Conservation (phyloP, 2,329 filamentous ascomycete genomes). For the Aspergillus melleus region DNA sequence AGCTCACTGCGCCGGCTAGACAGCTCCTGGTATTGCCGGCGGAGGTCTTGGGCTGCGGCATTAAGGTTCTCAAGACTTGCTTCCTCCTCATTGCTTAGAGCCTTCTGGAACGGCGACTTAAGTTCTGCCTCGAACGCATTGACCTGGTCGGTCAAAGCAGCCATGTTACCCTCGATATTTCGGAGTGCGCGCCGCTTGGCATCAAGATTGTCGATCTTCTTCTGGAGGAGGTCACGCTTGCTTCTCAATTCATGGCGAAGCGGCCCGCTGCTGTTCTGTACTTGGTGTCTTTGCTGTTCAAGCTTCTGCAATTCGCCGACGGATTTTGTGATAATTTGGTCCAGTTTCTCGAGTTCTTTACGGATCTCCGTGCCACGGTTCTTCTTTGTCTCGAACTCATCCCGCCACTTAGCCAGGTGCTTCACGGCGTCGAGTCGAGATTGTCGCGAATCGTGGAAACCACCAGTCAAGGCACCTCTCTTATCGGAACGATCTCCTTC, state of each 20-base stretch:
- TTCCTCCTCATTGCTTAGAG: conserved; percentile 79
- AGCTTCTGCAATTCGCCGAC: conserved; percentile 80
- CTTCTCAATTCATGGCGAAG: conserved; percentile 73
- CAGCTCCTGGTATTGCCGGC: conserved; percentile 73
- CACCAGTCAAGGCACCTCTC: conserved; percentile 91
- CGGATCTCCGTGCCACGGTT: conserved; percentile 66
- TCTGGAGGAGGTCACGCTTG: conserved; percentile 73
- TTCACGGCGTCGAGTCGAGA: conserved; percentile 86
- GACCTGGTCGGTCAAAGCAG: conserved; percentile 73
- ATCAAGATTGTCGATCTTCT: conserved; percentile 71
- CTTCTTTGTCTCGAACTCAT: conserved; percentile 69
- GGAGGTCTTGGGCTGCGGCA: conserved; percentile 68
- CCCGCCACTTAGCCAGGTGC: conserved; percentile 70
- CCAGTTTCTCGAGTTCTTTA: conserved; percentile 71
- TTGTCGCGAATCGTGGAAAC: conserved; percentile 81
- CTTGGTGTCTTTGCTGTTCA: conserved; percentile 73
- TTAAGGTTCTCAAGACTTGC: conserved; percentile 72
- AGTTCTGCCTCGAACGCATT: conserved; percentile 78
- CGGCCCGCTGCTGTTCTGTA: conserved; percentile 80
- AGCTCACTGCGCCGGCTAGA: conserved; percentile 73
- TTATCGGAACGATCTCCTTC: conserved; percentile 95
- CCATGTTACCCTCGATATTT: conserved; percentile 72
- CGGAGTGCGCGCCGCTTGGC: conserved; percentile 65
- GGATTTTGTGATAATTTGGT: conserved; percentile 87
- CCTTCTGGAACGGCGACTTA: conserved; percentile 86